Evolutionary conservation across 805 yeast species (phyloP).

Genomic region (Kuraishia piskuri): DNA sequence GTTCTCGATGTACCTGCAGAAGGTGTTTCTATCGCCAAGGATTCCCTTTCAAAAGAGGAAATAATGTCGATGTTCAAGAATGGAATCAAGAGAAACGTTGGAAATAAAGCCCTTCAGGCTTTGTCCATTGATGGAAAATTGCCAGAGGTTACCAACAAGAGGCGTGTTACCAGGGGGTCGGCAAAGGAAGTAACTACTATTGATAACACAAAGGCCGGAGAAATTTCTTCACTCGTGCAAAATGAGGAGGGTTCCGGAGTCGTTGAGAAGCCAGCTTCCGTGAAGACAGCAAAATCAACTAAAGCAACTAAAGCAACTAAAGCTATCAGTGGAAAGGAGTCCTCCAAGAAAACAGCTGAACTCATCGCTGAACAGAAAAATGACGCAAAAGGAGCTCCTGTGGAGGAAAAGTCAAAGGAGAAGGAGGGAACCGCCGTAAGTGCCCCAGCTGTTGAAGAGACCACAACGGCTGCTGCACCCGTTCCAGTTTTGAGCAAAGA

Average conservation of each 20-base stretch:
- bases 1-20: not conserved
- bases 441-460: not conserved
- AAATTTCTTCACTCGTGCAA: no score
- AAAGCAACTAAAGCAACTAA: not conserved
- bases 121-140: not conserved
- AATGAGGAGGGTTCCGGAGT: no score
- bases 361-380: slow-evolving; percentile 1
- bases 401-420: slow-evolving; percentile 8
- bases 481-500: not conserved
- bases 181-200: not conserved
- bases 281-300: not conserved
- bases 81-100: slow-evolving; percentile 9
- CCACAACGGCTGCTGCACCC: not conserved
- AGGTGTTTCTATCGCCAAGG: not conserved
- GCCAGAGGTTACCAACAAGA: slow-evolving; percentile 1
- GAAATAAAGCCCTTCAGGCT: not conserved
- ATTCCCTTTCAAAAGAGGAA: slow-evolving; percentile 11
- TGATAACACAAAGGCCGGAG: not conserved
- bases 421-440: not conserved
- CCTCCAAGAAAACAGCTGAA: not conserved
- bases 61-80: slow-evolving; percentile 18
- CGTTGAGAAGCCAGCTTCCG: no score
- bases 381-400: slow-evolving; percentile 8
- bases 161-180: slow-evolving; percentile 1
- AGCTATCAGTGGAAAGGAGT: not conserved